phyloP scores from a whole-genome alignment of 164 flowering plant genomes.

The Malania oleifera region DNA sequence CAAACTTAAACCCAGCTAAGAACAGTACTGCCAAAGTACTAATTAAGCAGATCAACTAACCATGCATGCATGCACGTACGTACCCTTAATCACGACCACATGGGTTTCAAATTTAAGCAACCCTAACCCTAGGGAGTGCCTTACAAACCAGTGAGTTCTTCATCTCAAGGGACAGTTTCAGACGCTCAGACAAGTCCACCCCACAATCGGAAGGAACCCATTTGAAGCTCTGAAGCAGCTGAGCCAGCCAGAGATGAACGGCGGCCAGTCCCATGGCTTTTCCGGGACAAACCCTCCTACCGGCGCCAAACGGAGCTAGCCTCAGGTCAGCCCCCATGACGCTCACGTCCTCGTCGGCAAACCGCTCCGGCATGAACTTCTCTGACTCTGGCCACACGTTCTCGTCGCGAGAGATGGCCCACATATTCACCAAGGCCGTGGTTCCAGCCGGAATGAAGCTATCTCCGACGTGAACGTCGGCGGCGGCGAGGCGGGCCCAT shows the following conservation, averaged over 20 bases:
- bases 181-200: constrained; percentile 31
- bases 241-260: constrained; percentile 36
- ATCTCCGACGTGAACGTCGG: constrained; percentile 27
- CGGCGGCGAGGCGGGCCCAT: neutral
- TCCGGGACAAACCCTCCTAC: constrained; percentile 38
- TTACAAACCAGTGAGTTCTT: constrained; percentile 27
- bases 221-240: constrained; percentile 28
- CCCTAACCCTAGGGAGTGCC: constrained; percentile 27
- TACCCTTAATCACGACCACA: too few species aligned
- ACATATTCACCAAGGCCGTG: constrained; percentile 50
- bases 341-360: neutral
- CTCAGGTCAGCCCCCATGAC: constrained; percentile 24
- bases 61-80: too few species aligned
- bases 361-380: neutral
- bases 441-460: constrained; percentile 38
- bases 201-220: constrained; percentile 24
- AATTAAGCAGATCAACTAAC: too few species aligned
- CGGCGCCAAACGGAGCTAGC: constrained; percentile 46
- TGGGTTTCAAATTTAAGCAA: too few species aligned
- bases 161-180: constrained; percentile 36
- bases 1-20: too few species aligned
- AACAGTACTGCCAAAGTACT: too few species aligned
- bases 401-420: constrained; percentile 31
- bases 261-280: constrained; percentile 33
- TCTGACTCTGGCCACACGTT: neutral